Conservation (phyloP, 208 protist species). For the Herpetomonas muscarum region DNA sequence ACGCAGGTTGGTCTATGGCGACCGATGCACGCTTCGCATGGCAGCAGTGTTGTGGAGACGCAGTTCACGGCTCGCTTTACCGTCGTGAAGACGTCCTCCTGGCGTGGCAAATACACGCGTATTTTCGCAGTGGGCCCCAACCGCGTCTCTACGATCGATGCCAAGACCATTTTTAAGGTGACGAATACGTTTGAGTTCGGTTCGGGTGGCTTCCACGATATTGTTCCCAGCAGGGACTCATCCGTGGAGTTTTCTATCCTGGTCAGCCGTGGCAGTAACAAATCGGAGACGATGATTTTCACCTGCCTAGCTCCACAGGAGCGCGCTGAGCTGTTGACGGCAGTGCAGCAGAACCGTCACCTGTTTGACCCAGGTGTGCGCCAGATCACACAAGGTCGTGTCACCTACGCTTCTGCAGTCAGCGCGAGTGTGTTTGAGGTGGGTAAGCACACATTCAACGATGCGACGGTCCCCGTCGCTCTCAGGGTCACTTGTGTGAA, state of each 20-base stretch:
- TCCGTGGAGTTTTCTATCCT: constrained; percentile 50
- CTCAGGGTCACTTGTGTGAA: neutral
- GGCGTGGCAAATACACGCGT: constrained; percentile 84
- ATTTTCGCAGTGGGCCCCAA: constrained; percentile 66
- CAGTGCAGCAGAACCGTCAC: constrained; percentile 64
- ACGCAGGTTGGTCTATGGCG: neutral
- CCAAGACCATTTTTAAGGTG: constrained; percentile 56
- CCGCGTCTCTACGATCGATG: constrained; percentile 70
- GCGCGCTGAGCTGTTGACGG: constrained; percentile 84
- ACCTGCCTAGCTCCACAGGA: constrained; percentile 36
- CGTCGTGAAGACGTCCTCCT: constrained; percentile 85
- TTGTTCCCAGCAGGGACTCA: constrained; percentile 24
- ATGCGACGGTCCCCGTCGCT: neutral
- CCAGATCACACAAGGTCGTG: too few relatives aligned
- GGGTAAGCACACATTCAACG: neutral
- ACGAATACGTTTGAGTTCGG: constrained; percentile 87
- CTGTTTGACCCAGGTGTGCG: constrained; percentile 30
- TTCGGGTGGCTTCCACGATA: constrained; percentile 29
- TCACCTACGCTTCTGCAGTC: too few relatives aligned
- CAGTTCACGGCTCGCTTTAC: constrained; percentile 66
- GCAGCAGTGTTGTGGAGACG: neutral
- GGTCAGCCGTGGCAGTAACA: constrained; percentile 24
- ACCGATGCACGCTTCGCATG: too few relatives aligned
- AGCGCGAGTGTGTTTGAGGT: neutral
- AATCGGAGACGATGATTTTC: constrained; percentile 67